Base-by-base conservation (phyloP, 108 stramenopile species). In the Cyclostephanos invisitatus region DNA sequence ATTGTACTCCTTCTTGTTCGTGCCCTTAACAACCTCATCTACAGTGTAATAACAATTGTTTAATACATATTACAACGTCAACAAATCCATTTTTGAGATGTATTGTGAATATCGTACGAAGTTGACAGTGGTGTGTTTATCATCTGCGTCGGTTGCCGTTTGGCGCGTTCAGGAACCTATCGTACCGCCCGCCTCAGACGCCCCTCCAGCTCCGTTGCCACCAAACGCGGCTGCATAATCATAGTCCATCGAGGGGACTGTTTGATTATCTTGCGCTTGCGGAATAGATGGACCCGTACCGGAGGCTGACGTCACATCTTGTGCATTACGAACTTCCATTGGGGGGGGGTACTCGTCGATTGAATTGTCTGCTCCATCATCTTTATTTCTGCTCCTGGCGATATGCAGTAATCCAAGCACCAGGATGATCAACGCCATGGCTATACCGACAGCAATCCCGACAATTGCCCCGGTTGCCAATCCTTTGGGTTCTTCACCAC, bases 171-270 rank as follows among this genome's bases (percentile, higher is more conserved):
- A 78, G 12, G 85, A 85, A 25, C 90, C 92, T 69, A 91, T 70
- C 5, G 92, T 93, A 0, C 92, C 92, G 32, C 90, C 92, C 2
- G 90, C 92, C 22, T 83, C 83, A 8, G 90, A 91, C 17, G 85
- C 83, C 18, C 85, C 86, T 40, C 78, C 77, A 37, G 86, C 87
- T 0, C 89, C 87, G 2, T 76, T 84, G 15, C 90, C 89, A 18
- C 90, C 92, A 56, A 88, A 94, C 5, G 90, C 89, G 71, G 90
- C 88, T 49, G 92, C 88, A 69, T 94, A 94, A 68, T 94, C 92
- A 67, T 94, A 94, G 51, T 94, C 92, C 18, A 91, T 73, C 10
- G 92, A 91, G 11, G 84, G 87, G 47, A 94, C 87, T 72, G 89
- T 92, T 82, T 86, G 88, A 56, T 89, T 85, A 29, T 87, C 88